Evolutionary conservation across 805 yeast species (phyloP).

Genomic region (Hemisphaericaspora nanyangensis): DNA sequence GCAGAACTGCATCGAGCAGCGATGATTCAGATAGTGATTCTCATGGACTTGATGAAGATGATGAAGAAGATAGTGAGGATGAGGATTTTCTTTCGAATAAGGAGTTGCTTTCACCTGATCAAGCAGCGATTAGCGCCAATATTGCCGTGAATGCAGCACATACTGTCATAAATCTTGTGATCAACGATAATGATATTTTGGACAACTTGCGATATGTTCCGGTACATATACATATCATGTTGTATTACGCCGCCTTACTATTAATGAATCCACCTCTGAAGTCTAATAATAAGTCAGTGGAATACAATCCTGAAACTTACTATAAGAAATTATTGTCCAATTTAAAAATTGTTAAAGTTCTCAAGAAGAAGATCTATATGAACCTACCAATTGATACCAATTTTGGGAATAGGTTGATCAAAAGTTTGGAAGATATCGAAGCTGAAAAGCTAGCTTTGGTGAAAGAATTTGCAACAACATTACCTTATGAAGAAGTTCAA

Average conservation of each 20-base stretch:
- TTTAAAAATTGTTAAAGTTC: constrained; percentile 38
- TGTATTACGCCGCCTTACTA: constrained; percentile 61
- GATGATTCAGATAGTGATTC: constrained; percentile 3
- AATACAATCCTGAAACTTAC: constrained; percentile 20
- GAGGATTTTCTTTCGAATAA: constrained; percentile 32
- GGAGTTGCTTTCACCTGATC: constrained; percentile 30
- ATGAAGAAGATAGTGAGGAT: constrained; percentile 18
- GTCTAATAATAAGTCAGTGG: constrained; percentile 18
- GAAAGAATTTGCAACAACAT: constrained; percentile 15
- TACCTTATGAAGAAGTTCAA: constrained; percentile 14
- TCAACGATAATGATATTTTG: constrained; percentile 56
- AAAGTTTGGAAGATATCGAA: constrained; percentile 28
- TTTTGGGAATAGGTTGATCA: constrained; percentile 44
- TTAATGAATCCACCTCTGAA: constrained; percentile 46
- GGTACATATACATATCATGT: constrained; percentile 68
- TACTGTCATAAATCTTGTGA: constrained; percentile 54
- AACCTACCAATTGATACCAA: constrained; percentile 51
- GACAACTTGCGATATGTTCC: constrained; percentile 60
- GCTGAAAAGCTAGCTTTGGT: constrained; percentile 22
- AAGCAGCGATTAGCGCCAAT: constrained; percentile 35
- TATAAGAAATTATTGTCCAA: constrained; percentile 30
- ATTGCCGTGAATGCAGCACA: constrained; percentile 62
- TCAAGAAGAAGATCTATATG: constrained; percentile 38
- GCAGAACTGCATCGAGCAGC: too few relatives aligned
- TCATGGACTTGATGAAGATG: constrained; percentile 9